Base-by-base conservation (phyloP, 2,329 filamentous ascomycete species). In the Aspergillus carbonarius region DNA sequence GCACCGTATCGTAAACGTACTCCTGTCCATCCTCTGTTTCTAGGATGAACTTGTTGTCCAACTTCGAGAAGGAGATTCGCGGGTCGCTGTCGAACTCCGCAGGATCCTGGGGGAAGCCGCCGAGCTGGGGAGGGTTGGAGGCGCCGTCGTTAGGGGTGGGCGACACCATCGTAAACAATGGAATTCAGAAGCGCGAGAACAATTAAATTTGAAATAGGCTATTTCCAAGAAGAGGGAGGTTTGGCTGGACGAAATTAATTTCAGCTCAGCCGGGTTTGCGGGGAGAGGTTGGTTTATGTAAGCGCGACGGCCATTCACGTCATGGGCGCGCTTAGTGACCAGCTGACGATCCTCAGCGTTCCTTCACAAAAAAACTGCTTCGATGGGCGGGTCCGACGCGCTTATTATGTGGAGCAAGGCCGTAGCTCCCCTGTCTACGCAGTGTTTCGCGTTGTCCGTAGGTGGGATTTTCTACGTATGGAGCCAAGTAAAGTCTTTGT, bases 1-100 rank as follows among this genome's bases (percentile, higher is more conserved):
- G 77, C 52, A 81, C 82, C 51, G 83, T 77, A 74, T 96, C 88
- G 78, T 89, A 97, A 73, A 93, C 90, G 78, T 88, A 96, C 74
- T 96, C 93, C 61, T 86, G 84, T 54, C 91, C 92, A 71, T 95
- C 88, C 49, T 92, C 90, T 58, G 91, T 89, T 61, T 96, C 92
- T 7, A 95, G 86, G 54, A 95, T 85, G 78, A 88, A 93, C 72
- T 92, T 93, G 70, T 86, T 83, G 75, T 93, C 89, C 61, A 91
- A 81, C 72, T 85, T 90, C n/a, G 91, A 93, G 78, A 89, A 96
- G 5, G 91, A 93, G 70, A 96, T 90, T 66, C 93, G 89, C 27
- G 90, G 84, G 72, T 96, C 92, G 59, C 79, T 79, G 68, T 89
- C 87, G 72, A 96, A 96, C 49, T 89, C 83, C 57, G 84, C 82